Base-by-base conservation (phyloP, 495 filamentous ascomycete species). In the Aspergillus leporis region DNA sequence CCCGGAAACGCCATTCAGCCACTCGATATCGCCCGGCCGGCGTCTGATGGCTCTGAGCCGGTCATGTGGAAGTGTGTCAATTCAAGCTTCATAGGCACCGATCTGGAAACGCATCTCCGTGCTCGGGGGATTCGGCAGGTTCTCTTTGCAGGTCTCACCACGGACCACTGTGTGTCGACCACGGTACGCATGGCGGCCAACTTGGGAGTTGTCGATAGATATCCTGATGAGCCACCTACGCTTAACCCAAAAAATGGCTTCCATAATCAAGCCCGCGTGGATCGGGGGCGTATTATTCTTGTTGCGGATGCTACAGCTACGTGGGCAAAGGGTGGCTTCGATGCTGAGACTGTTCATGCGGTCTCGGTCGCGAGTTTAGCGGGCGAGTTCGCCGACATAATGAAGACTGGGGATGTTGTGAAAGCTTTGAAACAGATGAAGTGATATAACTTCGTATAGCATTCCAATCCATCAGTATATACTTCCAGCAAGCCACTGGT, bases 141-240 rank as follows among this genome's bases (percentile, higher is more conserved):
- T 2, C 53, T 80, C 38, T 54, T 81, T 50, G 68, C 71, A 10
- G 78, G 79, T 1, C 58, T 82, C 52, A 80, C 77, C 0, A 81
- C 78, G 32, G 79, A 81, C 65, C 79, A 81, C 52, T 83, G 79
- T 45, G 77, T 82, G 23, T 78, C 75, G 51, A 83, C 78, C 6
- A 78, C 79, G 4, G 68, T 74, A 10, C 73, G 80, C 19, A 80
- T 82, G 75, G 78, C 79, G 4, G 72, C 70, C 13, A 81, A 83
- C 58, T 47, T 81, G 46, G 69, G 73, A 1, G 77, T 82, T 19
- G 76, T 78, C 22, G 70, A 73, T 61, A 66, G 69, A 21, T 60
- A 63, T 43, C 23, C 56, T 3, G 71, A 74, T 52, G 69, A 70
- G 5, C 50, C 50, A n/a, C 31, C 38, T 8, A 22, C 50, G 6